phyloP scores from a whole-genome alignment of 2,329 filamentous ascomycete species.

The Mollisia scopiformis region DNA sequence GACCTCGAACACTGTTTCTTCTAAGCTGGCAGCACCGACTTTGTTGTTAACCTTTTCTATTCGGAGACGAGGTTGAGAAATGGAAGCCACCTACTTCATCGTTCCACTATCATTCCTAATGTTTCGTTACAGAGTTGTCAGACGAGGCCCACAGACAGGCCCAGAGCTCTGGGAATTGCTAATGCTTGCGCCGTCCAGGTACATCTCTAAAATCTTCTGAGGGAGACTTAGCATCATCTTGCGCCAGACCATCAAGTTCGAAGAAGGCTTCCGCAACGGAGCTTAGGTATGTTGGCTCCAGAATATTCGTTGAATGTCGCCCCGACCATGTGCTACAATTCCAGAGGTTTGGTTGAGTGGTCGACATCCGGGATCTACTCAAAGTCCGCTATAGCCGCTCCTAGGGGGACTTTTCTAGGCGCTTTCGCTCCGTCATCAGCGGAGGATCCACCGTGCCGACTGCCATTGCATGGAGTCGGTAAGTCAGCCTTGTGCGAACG shows the following conservation, averaged over 20 bases:
- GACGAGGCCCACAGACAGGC: background rate
- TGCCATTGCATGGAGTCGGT: slow-evolving; percentile 9
- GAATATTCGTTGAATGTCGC: background rate
- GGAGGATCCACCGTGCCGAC: slow-evolving; percentile 6
- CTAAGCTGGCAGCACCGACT: background rate
- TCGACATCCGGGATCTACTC: background rate
- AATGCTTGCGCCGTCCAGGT: background rate
- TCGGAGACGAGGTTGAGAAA: background rate
- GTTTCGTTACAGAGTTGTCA: background rate
- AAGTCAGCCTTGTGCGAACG: slow-evolving; percentile 6
- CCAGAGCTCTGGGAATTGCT: slow-evolving; percentile 2
- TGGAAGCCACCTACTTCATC: slow-evolving; percentile 22
- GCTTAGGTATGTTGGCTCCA: background rate
- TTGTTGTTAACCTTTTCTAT: background rate
- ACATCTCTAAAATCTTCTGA: background rate
- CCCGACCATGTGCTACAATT: background rate
- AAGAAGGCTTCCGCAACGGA: background rate
- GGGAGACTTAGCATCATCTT: background rate
- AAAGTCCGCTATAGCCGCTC: slow-evolving; percentile 8
- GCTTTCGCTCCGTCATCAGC: slow-evolving; percentile 2
- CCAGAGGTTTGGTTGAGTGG: slow-evolving; percentile 5
- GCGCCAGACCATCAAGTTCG: background rate
- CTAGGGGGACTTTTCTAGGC: background rate
- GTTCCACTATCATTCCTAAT: background rate
- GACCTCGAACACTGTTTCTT: background rate